These are phyloP conservation scores for Pleurotus tuoliensis DNA, from an alignment of 768 basidiomycete genomes.

Conservation along the genomic window DNA sequence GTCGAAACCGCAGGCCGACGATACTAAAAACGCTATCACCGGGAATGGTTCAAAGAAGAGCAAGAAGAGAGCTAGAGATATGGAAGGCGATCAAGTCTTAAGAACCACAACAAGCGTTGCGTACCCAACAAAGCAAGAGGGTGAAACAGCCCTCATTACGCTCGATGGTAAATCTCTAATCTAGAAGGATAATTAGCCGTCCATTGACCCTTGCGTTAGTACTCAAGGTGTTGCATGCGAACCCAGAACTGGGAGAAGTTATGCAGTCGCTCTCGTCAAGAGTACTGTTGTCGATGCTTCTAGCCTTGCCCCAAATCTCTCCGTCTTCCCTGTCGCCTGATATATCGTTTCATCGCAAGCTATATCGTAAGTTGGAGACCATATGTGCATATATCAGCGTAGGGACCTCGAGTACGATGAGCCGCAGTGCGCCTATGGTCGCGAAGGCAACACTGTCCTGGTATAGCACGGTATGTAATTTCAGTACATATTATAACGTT, in stretches of 20 bases:
- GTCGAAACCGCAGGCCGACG: slow-evolving; percentile 27
- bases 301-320: slow-evolving; percentile 54
- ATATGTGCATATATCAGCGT: slow-evolving; percentile 45
- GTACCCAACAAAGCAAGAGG: slow-evolving; percentile 48
- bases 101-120: slow-evolving; percentile 41
- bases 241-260: slow-evolving; percentile 46
- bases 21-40: slow-evolving; percentile 15
- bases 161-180: slow-evolving; percentile 47
- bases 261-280: slow-evolving; percentile 58
- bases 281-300: slow-evolving; percentile 50
- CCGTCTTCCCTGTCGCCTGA: slow-evolving; percentile 54
- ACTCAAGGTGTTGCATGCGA: slow-evolving; percentile 41
- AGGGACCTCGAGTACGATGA: slow-evolving; percentile 56
- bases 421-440: slow-evolving; percentile 57
- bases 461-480: slow-evolving; percentile 22
- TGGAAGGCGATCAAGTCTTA: slow-evolving; percentile 75
- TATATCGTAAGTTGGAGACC: slow-evolving; percentile 43
- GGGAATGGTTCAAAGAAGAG: slow-evolving; percentile 41
- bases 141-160: slow-evolving; percentile 46
- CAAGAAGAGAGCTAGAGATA: slow-evolving; percentile 67
- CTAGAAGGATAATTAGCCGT: neutral
- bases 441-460: slow-evolving; percentile 32
- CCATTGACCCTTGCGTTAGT: slow-evolving; percentile 31
- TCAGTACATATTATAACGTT: neutral
- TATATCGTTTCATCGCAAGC: slow-evolving; percentile 38